Evolutionary conservation across 106 monocot species (phyloP).

Genomic region (Xerophyta viscosa): DNA sequence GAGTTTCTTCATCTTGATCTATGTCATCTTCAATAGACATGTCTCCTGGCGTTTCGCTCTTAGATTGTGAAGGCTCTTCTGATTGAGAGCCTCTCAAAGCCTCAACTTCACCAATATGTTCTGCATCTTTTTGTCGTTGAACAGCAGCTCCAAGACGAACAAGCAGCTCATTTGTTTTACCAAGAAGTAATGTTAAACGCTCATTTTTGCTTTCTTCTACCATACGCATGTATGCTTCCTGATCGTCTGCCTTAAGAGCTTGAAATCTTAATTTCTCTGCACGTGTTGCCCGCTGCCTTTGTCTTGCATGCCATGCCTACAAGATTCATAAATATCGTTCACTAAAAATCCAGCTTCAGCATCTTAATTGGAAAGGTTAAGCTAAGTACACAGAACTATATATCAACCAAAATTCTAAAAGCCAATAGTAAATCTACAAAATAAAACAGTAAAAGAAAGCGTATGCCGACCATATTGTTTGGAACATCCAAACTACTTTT

Average conservation of each 20-base stretch:
- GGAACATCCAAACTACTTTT: no score
- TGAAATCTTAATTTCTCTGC: slow-evolving; percentile 83
- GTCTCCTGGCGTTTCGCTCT: slow-evolving; percentile 32
- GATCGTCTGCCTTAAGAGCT: slow-evolving; percentile 88
- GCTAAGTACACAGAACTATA: no score
- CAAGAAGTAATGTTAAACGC: slow-evolving; percentile 84
- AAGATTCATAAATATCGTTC: not conserved
- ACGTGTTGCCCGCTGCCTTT: slow-evolving; percentile 85
- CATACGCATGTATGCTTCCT: slow-evolving; percentile 96
- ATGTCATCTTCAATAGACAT: slow-evolving; percentile 29
- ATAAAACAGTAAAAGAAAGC: no score
- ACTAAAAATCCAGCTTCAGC: no score
- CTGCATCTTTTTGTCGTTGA: slow-evolving; percentile 88
- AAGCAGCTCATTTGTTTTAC: slow-evolving; percentile 97
- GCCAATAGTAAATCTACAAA: no score
- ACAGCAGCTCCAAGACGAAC: slow-evolving; percentile 96
- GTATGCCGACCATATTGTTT: no score
- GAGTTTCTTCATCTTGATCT: slow-evolving; percentile 23
- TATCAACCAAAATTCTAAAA: no score
- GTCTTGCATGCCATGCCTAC: slow-evolving; percentile 91
- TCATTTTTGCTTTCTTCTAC: slow-evolving; percentile 99
- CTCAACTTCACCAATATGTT: slow-evolving; percentile 40
- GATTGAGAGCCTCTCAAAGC: slow-evolving; percentile 27
- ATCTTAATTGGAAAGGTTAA: no score
- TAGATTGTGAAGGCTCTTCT: slow-evolving; percentile 29